Percentiles rank a stretch among this genome's conserved stretches.
phyloP scores from a whole-genome alignment of 495 filamentous ascomycete species.

The Hypoxylon subgilvum region DNA sequence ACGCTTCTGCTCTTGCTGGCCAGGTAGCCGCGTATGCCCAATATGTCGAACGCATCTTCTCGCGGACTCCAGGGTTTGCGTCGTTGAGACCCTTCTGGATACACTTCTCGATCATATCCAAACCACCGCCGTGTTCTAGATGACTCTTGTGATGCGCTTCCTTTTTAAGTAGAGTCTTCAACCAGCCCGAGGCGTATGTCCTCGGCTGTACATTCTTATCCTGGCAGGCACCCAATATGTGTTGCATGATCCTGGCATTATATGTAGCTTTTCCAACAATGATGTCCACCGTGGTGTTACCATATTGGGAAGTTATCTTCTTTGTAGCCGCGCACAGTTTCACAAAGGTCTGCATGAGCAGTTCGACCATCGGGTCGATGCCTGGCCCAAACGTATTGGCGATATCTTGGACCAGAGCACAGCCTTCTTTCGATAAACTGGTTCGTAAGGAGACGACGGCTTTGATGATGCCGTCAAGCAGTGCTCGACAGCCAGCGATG shows the following conservation, averaged over 20 bases:
- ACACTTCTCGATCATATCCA: constrained; percentile 84
- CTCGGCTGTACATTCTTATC: constrained; percentile 92
- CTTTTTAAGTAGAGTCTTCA: constrained; percentile 78
- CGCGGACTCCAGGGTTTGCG: constrained; percentile 84
- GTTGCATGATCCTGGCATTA: constrained; percentile 78
- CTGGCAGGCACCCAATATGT: constrained; percentile 76
- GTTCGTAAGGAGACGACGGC: constrained; percentile 84
- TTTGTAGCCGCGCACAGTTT: constrained; percentile 87
- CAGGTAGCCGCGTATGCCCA: constrained; percentile 81
- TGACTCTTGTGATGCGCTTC: constrained; percentile 79
- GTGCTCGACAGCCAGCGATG: constrained; percentile 68
- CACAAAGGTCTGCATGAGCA: constrained; percentile 85
- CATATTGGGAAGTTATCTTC: constrained; percentile 83
- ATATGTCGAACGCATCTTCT: constrained; percentile 80
- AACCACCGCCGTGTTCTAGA: constrained; percentile 79
- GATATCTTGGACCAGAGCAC: constrained; percentile 83
- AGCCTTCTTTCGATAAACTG: constrained; percentile 84
- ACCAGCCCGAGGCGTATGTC: constrained; percentile 78
- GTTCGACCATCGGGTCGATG: constrained; percentile 87
- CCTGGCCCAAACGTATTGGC: constrained; percentile 75
- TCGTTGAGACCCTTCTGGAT: constrained; percentile 86
- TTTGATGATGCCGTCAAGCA: constrained; percentile 91
- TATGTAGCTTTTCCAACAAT: constrained; percentile 81
- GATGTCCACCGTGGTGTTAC: constrained; percentile 74
- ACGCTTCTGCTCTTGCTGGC: constrained; percentile 78